Base-by-base conservation (phyloP, 139 green algal species). In the Tetradesmus lagerheimii region DNA sequence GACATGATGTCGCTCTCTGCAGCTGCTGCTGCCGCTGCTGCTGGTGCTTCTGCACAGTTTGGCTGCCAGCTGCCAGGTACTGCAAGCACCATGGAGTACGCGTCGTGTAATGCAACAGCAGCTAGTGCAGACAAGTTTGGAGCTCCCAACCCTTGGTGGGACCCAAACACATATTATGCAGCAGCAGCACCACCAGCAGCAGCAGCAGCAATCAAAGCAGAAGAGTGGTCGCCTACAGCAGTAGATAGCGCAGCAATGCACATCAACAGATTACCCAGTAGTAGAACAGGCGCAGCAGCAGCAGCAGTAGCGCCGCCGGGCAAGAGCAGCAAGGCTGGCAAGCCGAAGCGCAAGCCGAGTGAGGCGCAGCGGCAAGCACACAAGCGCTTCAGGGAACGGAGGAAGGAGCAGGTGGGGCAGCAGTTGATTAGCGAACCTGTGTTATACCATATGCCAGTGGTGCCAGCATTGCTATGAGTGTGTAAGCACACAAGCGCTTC, bases 321-420 rank as follows among this genome's bases (percentile, higher is more conserved):
- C 29, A 64, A 45, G 80, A 12, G 23, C 34, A 41, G 41, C 27
- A 45, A 85, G 6, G 43, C 43, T 45, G 43, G 27, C 14, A 85
- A 71, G 43, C 50, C 50, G 12, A 20, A 25, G 2, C 2, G 50
- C 4, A 86, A 86, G 80, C 47, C 50, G 20, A 76, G 31, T 6
- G 80, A 86, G n/a, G 80, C 80, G 15, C 80, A 86, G 50, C 34
- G 80, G 31, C 18, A n/a, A 14, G 80, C 80, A 37, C 80, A 86
- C 80, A 86, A 50, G 50, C 47, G 80, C n/a, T 86, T 86, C 35
- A 75, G 80, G 16, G 31, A 53, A 50, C 37, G 80, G 31, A 34
- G 80, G 9, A 86, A 86, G 31, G 80, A 86, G 34, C 80, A 86
- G 80, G 80, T 76, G n/a, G 8, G 50, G 3, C 50, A 23, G 50